Conservation (phyloP, 1,284 basidiomycete genomes). For the Cryptococcus sp. region DNA sequence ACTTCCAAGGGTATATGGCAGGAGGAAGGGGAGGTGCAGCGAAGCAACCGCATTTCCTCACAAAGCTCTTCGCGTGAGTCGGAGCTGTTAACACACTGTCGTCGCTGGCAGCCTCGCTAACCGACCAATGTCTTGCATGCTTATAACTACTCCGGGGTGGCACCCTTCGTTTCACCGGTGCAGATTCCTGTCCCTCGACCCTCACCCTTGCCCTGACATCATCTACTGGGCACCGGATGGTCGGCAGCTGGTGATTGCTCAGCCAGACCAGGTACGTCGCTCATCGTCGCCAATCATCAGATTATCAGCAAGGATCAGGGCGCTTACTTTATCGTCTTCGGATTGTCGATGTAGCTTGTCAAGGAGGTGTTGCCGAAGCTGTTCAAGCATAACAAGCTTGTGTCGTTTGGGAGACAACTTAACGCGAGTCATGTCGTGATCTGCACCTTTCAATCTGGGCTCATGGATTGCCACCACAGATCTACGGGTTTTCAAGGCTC, state of each 20-base stretch:
- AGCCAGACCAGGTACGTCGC: conserved; percentile 36
- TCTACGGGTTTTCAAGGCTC: conserved; percentile 42
- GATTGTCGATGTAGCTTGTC: conserved; percentile 26
- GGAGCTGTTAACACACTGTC: not conserved
- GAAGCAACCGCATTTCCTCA: conserved; percentile 40
- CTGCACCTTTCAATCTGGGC: too few relatives aligned
- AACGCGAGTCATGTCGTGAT: conserved; percentile 24
- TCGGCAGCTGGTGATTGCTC: conserved; percentile 41
- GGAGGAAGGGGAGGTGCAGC: conserved; percentile 2
- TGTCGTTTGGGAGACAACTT: conserved; percentile 43
- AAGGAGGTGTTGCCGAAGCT: conserved; percentile 38
- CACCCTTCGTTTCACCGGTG: not conserved
- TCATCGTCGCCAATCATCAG: too few relatives aligned
- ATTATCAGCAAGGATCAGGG: too few relatives aligned
- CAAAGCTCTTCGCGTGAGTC: conserved; percentile 45
- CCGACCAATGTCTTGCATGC: too few relatives aligned
- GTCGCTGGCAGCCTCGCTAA: not conserved
- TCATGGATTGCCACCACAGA: conserved; percentile 18
- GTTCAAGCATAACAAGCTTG: conserved; percentile 46
- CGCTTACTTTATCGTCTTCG: not conserved
- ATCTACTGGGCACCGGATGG: conserved; percentile 46
- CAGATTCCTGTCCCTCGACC: conserved; percentile 40
- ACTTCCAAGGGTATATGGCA: not conserved
- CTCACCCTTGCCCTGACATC: conserved; percentile 36
- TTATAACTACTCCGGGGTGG: too few relatives aligned